Evolutionary conservation across 1,284 basidiomycete species (phyloP).

Genomic region (Porphyrellus sp.): DNA sequence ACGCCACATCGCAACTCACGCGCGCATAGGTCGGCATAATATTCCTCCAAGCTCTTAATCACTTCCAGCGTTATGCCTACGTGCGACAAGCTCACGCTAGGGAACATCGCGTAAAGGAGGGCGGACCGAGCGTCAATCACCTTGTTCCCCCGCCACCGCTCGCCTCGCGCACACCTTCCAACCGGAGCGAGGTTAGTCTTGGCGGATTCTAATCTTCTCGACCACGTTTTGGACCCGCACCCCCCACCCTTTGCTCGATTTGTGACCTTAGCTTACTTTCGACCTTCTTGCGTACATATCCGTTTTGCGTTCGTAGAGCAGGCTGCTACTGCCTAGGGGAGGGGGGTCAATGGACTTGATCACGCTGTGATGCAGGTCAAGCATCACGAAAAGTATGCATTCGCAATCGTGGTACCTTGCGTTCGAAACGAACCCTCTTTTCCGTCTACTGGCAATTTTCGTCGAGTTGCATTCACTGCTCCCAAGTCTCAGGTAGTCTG

Average conservation of each 20-base stretch:
- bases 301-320: constrained; percentile 4
- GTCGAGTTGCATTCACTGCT: too few species aligned
- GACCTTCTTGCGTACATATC: constrained; percentile 32
- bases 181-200: constrained; percentile 48
- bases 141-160: constrained; percentile 35
- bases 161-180: constrained; percentile 44
- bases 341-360: background rate
- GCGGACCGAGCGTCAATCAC: constrained; percentile 23
- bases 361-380: background rate
- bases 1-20: constrained; percentile 3
- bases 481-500: too few species aligned
- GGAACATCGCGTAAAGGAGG: constrained; percentile 45
- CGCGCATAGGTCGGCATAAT: constrained; percentile 77
- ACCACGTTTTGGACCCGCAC: background rate
- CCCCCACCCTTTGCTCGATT: background rate
- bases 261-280: constrained; percentile 26
- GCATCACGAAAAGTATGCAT: background rate
- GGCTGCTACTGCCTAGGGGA: background rate
- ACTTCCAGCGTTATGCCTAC: constrained; percentile 88
- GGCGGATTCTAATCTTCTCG: constrained; percentile 32
- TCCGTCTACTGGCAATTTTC: too few species aligned
- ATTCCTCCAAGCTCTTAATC: constrained; percentile 82
- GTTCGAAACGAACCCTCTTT: too few species aligned
- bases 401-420: too few species aligned
- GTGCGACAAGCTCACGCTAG: constrained; percentile 68